Evolutionary conservation across 2,329 filamentous ascomycete species (phyloP).

Genomic region (Calonectria ilicicola): DNA sequence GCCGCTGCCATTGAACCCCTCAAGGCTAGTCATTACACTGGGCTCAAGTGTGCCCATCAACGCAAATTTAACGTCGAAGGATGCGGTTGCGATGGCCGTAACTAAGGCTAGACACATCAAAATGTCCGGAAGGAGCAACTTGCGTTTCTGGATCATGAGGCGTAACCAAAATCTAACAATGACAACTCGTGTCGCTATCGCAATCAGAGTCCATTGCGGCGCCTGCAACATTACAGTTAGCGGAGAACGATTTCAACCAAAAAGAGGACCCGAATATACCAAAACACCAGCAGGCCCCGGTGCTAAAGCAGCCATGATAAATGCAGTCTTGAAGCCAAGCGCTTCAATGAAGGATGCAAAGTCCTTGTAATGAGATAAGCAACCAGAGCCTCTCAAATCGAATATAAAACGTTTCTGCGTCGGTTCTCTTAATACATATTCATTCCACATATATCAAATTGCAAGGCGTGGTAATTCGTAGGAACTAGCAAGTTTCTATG

Average conservation of each 20-base stretch:
- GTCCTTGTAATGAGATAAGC: too few relatives aligned
- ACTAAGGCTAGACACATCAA: conserved; percentile 24
- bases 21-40: not conserved
- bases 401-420: too few relatives aligned
- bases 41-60: not conserved
- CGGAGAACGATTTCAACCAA: not conserved
- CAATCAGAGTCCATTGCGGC: conserved; percentile 27
- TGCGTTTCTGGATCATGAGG: conserved; percentile 26
- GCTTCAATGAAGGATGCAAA: too few relatives aligned
- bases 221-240: not conserved
- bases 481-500: too few relatives aligned
- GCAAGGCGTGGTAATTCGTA: too few relatives aligned
- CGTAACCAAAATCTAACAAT: conserved; percentile 30
- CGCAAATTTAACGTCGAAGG: not conserved
- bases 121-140: conserved; percentile 11
- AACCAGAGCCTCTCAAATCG: too few relatives aligned
- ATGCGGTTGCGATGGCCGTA: not conserved
- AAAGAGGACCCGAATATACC: not conserved
- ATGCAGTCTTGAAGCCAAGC: not conserved
- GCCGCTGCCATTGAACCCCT: not conserved
- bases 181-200: conserved; percentile 21
- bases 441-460: too few relatives aligned
- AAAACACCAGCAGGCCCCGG: not conserved
- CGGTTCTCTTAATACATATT: too few relatives aligned
- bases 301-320: not conserved